Evolutionary conservation across 2,329 filamentous ascomycete species (phyloP), one percentile per base, ranked within the genome.

Genomic region (Fusarium poae): DNA sequence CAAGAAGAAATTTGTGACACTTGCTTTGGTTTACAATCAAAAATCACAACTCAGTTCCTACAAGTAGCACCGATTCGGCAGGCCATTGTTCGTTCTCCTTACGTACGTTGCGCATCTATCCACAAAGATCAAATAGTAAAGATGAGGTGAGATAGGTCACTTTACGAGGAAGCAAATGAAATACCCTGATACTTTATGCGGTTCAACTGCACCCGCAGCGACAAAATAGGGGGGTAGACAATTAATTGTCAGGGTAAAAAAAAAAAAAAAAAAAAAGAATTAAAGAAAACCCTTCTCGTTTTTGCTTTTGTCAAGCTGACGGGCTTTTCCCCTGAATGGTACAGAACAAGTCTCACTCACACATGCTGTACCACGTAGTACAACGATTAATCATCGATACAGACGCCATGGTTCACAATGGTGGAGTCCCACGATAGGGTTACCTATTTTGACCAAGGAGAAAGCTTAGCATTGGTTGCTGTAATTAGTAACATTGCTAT

Each of bases 381-480:
- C 48, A 21, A 40, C n/a, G n/a, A n/a, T 51, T 21, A 18, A 40
- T 40, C 37, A 37, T 42, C 50, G 46, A 39, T 32, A 45, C 27
- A 18, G 34, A 45, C 27, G 18, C 34, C 32, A 49, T 62, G 34
- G 40, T 44, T 45, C 15, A 32, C 18, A 32, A 23, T 53, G 44
- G 61, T 54, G 42, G 49, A 39, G 37, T 54, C 39, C 29, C 40
- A 25, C 48, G 49, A 51, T 42, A 27, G 21, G 37, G 44, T 51
- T 66, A 46, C 62, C 44, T 66, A 18, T 66, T 54, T 66, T 30
- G 62, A 48, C 37, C 10, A 32, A 48, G 20, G n/a, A 46, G 30
- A 35, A 18, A 42, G 40, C 23, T 52, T 61, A 45, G 42, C 18
- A 61, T 30, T 34, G 25, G 34, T 18, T 40, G 25, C 23, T 51